Percentiles rank a stretch among this genome's conserved stretches.
Evolutionary conservation across 2,329 filamentous ascomycete genomes (phyloP).

Genomic region (Sporothrix pallida): DNA sequence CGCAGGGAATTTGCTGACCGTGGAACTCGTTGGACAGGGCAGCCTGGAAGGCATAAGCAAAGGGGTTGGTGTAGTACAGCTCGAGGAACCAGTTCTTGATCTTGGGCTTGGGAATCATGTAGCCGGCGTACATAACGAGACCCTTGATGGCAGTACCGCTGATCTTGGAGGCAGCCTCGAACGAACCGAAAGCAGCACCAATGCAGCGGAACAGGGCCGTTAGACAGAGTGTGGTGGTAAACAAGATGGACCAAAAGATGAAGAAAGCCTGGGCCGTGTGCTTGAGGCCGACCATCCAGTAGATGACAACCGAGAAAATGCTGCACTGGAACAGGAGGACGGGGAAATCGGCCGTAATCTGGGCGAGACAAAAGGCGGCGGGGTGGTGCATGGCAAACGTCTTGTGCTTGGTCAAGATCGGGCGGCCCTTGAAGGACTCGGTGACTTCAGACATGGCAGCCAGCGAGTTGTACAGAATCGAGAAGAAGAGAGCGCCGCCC

Average conservation of each 20-base stretch:
- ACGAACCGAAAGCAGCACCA: conserved; percentile 63
- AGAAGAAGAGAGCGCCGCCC: conserved; percentile 65
- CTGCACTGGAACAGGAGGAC: conserved; percentile 70
- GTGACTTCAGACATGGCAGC: conserved; percentile 77
- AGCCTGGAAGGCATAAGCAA: conserved; percentile 71
- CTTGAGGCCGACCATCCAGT: conserved; percentile 77
- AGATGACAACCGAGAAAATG: conserved; percentile 81
- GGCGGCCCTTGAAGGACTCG: conserved; percentile 71
- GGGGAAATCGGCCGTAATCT: conserved; percentile 80
- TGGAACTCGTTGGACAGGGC: conserved; percentile 90
- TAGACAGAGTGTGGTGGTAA: conserved; percentile 60
- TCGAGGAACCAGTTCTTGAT: conserved; percentile 69
- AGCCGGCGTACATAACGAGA: conserved; percentile 71
- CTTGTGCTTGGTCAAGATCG: conserved; percentile 82
- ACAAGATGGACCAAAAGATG: conserved; percentile 63
- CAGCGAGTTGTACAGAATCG: conserved; percentile 85
- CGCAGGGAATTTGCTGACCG: conserved; percentile 71
- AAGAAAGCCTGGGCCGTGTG: conserved; percentile 70
- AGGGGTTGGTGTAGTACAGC: conserved; percentile 69
- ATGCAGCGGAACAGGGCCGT: conserved; percentile 67
- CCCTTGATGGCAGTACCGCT: conserved; percentile 63
- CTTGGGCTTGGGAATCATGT: conserved; percentile 70
- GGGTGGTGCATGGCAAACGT: conserved; percentile 83
- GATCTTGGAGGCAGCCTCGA: conserved; percentile 68
- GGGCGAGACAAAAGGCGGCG: conserved; percentile 80